Evolutionary conservation across 179 eudicot genomes (phyloP), one percentile per base, ranked within the genome.

Genomic region (Spergularia azorica): DNA sequence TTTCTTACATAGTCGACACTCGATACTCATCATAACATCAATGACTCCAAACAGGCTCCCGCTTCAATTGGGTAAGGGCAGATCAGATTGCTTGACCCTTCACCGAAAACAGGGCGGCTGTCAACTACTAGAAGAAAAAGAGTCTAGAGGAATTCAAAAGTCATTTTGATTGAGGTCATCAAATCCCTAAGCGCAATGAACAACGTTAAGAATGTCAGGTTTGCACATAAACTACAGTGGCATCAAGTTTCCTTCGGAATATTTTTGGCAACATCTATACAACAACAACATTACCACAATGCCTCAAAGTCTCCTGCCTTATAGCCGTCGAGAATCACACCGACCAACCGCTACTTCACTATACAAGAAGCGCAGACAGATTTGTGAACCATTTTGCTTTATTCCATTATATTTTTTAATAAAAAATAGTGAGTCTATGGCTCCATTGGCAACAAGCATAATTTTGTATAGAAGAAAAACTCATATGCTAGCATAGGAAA

Each of bases 401-500:
- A 26, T 26, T 26, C 32, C 32, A 26, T 26, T 26, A 26, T 26
- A 26, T 26, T 26, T 26, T 26, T 0, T 26, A 26, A 26, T 26
- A 0, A 26, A 26, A 26, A 26, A 26, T 26, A 26, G 32, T 26
- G 32, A 26, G 32, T 26, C 32, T 26, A 26, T 26, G 32, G 32
- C 32, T 26, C 32, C 32, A 26, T 26, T 26, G 32, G 32, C 32
- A 26, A 26, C 32, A 26, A 26, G 32, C 32, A 26, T 26, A 26
- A 26, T 26, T 26, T 26, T 26, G 32, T 26, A 26, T 26, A 26
- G 32, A 43, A 43, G 4, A 1, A 43, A 6, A 43, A 43, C 16
- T 38, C 69, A 13, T 64, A 50, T 14, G 16, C 69, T 64, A 64
- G 69, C 38, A 21, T 52, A 66, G 70, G 8, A 66, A 66, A 39